Base-by-base conservation (phyloP, 2,329 filamentous ascomycete species). In the Pseudogymnoascus sp. region DNA sequence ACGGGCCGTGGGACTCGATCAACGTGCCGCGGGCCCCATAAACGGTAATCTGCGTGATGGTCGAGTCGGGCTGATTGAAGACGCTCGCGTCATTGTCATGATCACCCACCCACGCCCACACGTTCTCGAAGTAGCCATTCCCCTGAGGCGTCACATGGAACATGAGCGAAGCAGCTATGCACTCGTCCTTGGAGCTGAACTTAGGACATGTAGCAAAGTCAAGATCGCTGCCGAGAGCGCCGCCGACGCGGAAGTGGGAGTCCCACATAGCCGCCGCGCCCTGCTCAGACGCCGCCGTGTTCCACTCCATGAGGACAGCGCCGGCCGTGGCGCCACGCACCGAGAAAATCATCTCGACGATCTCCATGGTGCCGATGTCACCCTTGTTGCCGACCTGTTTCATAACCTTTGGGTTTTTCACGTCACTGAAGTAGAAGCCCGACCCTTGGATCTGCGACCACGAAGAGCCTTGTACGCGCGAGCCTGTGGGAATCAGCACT, bases 1-100 rank as follows among this genome's bases (percentile, higher is more conserved):
- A 84, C 5, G 87, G 84, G 10, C 87, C 86, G 71, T 87, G 80
- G 59, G 80, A 76, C 77, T 96, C 90, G 68, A 95, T 40, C 42
- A 75, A 68, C 3, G 76, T 64, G 35, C 76, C 77, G 21, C 75
- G 70, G 2, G 67, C 76, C 2, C 65, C 69, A 62, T 74, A 78
- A 35, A 78, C 66, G 18, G 66, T 69, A 61, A 75, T 73, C 63
- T 75, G 71, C 6, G n/a, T 40, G 16, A 18, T 18, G 66, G 31
- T 71, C 62, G 63, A 35, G 61, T 66, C 63, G 65, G 66, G 64
- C 67, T 64, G 14, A 16, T 40, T 40, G 37, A 16, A 40, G n/a
- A 40, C n/a, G 42, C 68, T 59, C 38, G 53, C 64, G 47, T 75
- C 73, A 18, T 74, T 66, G 16, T 70, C 71, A 64, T 79, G 77